Conservation (phyloP, 768 basidiomycete species). For the Filobasidium floriforme region DNA sequence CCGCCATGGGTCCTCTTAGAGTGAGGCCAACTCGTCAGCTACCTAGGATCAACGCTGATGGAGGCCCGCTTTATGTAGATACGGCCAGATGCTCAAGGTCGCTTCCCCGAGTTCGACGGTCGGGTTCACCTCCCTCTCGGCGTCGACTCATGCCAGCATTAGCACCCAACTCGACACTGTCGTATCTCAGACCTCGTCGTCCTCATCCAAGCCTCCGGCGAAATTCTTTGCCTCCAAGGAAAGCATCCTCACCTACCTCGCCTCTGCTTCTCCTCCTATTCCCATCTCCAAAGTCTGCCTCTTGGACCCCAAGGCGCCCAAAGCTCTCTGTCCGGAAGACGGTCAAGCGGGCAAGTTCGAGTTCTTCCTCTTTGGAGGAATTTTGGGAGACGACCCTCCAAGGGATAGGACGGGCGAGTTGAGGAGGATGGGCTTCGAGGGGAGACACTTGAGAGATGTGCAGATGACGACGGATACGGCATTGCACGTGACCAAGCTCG, state of each 20-base stretch:
- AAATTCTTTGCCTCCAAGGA: slow-evolving; percentile 50
- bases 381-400: slow-evolving; percentile 85
- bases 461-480: slow-evolving; percentile 99
- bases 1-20: slow-evolving; percentile 82
- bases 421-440: slow-evolving; percentile 75
- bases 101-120: slow-evolving; percentile 61
- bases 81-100: slow-evolving; percentile 73
- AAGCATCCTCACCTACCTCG: slow-evolving; percentile 51
- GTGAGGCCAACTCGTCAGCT: slow-evolving; percentile 50
- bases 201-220: slow-evolving; percentile 50
- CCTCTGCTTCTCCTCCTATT: slow-evolving; percentile 36
- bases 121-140: slow-evolving; percentile 79
- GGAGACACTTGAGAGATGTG: slow-evolving; percentile 70
- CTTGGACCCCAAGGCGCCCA: slow-evolving; percentile 80
- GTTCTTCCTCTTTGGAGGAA: slow-evolving; percentile 78
- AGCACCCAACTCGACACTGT: slow-evolving; percentile 18
- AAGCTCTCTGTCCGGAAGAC: slow-evolving; percentile 65
- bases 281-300: slow-evolving; percentile 66
- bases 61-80: slow-evolving; percentile 20
- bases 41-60: slow-evolving; percentile 14
- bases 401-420: slow-evolving; percentile 86
- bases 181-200: slow-evolving; percentile 37
- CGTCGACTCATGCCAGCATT: slow-evolving; percentile 38
- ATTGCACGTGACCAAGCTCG: slow-evolving; percentile 75
- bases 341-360: slow-evolving; percentile 61